A percentile compares a stretch with the other conserved stretches of the same genome.
Conservation (phyloP, 2,329 filamentous ascomycete genomes). For the Microcyclosporella mali region DNA sequence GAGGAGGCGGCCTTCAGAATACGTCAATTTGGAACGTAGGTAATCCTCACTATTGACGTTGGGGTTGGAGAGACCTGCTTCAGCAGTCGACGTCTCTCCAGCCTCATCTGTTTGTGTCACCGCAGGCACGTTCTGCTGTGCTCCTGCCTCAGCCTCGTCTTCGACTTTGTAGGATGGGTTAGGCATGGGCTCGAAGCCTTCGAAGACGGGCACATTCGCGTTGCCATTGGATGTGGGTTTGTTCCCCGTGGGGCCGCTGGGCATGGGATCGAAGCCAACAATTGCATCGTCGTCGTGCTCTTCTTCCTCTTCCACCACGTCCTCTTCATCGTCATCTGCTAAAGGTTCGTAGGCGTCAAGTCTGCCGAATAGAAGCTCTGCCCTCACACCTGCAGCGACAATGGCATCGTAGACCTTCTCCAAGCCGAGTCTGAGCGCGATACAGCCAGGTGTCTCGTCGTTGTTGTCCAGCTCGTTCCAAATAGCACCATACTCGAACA, state of each 20-base stretch:
- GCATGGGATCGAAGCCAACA: conserved; percentile 30
- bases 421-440: conserved; percentile 65
- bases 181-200: conserved; percentile 29
- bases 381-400: conserved; percentile 83
- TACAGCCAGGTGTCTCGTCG: conserved; percentile 84
- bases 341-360: conserved; percentile 77
- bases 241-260: conserved; percentile 11
- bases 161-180: conserved; percentile 29
- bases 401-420: conserved; percentile 70
- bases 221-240: conserved; percentile 12
- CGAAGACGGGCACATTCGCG: conserved; percentile 15
- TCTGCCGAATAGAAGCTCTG: conserved; percentile 77
- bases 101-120: conserved; percentile 24
- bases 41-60: conserved; percentile 44
- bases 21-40: conserved; percentile 43
- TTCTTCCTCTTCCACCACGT: conserved; percentile 34
- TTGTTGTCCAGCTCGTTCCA: conserved; percentile 92
- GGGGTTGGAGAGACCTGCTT: conserved; percentile 27
- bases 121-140: conserved; percentile 19
- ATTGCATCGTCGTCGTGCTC: conserved; percentile 36
- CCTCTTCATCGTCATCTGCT: conserved; percentile 48
- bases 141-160: conserved; percentile 10
- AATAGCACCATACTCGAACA: conserved; percentile 84
- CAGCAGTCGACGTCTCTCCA: conserved; percentile 19
- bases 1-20: conserved; percentile 43